phyloP scores from a whole-genome alignment of 805 yeast species.

The Kazachstania kunashirensis region DNA sequence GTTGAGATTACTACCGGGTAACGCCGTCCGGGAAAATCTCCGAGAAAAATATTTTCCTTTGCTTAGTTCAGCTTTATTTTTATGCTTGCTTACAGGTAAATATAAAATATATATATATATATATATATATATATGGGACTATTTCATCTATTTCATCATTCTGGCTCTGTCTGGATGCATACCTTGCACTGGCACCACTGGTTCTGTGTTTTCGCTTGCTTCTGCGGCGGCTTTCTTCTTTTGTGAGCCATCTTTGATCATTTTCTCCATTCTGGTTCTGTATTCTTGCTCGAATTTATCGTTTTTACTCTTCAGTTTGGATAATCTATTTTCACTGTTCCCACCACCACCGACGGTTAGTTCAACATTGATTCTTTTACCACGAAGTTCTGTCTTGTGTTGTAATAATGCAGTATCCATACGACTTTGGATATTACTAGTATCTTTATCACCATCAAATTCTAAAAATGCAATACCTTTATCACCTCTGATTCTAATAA shows the following conservation, averaged over 20 bases:
- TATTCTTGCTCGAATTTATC: constrained; percentile 65
- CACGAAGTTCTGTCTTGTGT: constrained; percentile 62
- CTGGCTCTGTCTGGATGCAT: constrained; percentile 59
- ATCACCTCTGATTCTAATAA: constrained; percentile 67
- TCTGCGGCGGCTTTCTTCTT: constrained; percentile 26
- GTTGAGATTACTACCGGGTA: too few relatives aligned
- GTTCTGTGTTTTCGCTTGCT: constrained; percentile 8
- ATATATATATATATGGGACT: neutral
- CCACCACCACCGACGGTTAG: constrained; percentile 98
- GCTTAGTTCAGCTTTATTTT: too few relatives aligned
- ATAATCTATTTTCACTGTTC: constrained; percentile 55
- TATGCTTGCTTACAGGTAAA: too few relatives aligned
- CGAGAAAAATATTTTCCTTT: too few relatives aligned
- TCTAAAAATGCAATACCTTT: constrained; percentile 92
- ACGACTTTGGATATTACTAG: constrained; percentile 55
- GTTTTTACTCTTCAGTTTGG: constrained; percentile 73
- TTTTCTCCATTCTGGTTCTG: constrained; percentile 42
- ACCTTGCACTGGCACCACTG: constrained; percentile 10
- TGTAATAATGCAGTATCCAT: constrained; percentile 78
- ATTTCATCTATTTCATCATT: constrained; percentile 25
- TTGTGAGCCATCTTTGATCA: constrained; percentile 33
- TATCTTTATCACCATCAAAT: constrained; percentile 42
- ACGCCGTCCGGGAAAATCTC: too few relatives aligned
- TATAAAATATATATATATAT: too few relatives aligned
- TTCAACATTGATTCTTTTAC: constrained; percentile 84